phyloP scores from a whole-genome alignment of 805 yeast species.

The Ogataea allantospora region DNA sequence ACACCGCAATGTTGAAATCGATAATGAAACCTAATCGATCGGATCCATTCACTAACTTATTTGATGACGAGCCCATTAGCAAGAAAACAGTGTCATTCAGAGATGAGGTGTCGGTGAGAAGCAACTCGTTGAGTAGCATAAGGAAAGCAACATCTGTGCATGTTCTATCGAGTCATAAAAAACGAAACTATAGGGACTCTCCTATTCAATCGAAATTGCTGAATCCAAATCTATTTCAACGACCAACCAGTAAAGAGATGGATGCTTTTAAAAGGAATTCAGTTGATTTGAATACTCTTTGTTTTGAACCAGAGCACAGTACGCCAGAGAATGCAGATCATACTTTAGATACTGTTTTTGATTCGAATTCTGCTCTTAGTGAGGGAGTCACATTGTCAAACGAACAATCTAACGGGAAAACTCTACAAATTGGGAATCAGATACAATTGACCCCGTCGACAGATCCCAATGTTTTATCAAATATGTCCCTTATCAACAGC shows the following conservation, averaged over 20 bases:
- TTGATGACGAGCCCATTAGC: conserved; percentile 13
- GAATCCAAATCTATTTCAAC: conserved; percentile 7
- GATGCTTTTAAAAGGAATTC: conserved; percentile 1
- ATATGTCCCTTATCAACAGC: conserved; percentile 9
- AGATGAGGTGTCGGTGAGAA: conserved; percentile 18
- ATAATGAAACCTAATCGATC: conserved; percentile 19
- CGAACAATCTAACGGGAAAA: conserved; percentile 1
- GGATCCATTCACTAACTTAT: not conserved
- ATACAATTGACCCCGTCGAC: not conserved
- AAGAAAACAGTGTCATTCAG: conserved; percentile 22
- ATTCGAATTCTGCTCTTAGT: not conserved
- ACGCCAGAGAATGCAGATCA: conserved; percentile 18
- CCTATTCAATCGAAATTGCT: conserved; percentile 12
- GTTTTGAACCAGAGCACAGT: conserved; percentile 25
- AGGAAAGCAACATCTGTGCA: conserved; percentile 7
- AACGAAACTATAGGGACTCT: conserved; percentile 4
- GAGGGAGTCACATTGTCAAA: not conserved
- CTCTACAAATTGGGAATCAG: not conserved
- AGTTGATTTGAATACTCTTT: conserved; percentile 11
- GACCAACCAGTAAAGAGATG: conserved; percentile 3
- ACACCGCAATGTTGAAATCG: conserved; percentile 17
- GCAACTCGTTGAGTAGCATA: conserved; percentile 10
- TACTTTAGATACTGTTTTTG: conserved; percentile 13
- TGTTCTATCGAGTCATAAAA: conserved; percentile 2
- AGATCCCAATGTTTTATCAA: conserved; percentile 4